Evolutionary conservation across 2,329 filamentous ascomycete species (phyloP).

Genomic region (Emericellopsis atlantica): DNA sequence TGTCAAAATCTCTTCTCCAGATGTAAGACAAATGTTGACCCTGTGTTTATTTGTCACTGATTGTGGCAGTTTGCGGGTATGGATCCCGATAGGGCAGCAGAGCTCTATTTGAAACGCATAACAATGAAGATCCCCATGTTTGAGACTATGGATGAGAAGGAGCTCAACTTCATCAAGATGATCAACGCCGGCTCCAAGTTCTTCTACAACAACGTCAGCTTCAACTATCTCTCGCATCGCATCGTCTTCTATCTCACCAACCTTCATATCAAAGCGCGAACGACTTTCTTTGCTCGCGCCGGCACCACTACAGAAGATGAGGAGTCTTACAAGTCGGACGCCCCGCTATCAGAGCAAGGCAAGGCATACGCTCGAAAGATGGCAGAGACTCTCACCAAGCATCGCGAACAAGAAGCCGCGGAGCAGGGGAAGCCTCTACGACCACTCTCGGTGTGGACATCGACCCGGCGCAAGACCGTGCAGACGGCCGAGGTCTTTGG

Average conservation of each 20-base stretch:
- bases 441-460: constrained; percentile 87
- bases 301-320: constrained; percentile 84
- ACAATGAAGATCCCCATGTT: constrained; percentile 88
- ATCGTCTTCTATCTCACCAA: constrained; percentile 99
- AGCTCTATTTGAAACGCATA: constrained; percentile 82
- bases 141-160: constrained; percentile 88
- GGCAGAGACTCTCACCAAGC: constrained; percentile 69
- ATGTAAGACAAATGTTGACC: constrained; percentile 40
- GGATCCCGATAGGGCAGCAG: constrained; percentile 83
- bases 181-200: constrained; percentile 92
- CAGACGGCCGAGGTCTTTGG: constrained; percentile 81
- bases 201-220: constrained; percentile 92
- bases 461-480: constrained; percentile 76
- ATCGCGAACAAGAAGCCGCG: constrained; percentile 71
- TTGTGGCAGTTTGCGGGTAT: constrained; percentile 65
- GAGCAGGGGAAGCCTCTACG: constrained; percentile 58
- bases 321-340: constrained; percentile 86
- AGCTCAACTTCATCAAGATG: constrained; percentile 98
- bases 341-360: constrained; percentile 69
- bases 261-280: constrained; percentile 87
- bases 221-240: constrained; percentile 90
- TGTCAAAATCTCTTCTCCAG: constrained; percentile 95
- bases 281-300: constrained; percentile 84
- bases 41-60: no score
- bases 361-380: constrained; percentile 72